A percentile compares a stretch with the other conserved stretches of the same genome.
Conservation (phyloP, 1,139 yeast species). For the Geotrichum australiense region DNA sequence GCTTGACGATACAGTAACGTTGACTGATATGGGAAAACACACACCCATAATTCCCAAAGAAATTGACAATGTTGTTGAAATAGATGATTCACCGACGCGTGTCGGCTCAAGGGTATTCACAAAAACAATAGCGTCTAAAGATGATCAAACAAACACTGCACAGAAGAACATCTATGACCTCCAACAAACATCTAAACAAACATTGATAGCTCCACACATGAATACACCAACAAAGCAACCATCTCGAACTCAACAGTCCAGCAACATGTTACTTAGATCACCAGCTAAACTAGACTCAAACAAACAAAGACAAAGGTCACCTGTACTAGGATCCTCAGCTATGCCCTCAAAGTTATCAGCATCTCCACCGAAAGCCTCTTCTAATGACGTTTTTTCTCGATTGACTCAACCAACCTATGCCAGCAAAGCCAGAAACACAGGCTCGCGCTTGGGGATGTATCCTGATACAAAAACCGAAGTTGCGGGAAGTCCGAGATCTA, state of each 20-base stretch:
- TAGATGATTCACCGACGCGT: constrained; percentile 5
- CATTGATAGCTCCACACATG: neutral
- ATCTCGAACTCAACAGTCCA: neutral
- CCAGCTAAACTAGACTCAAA: neutral
- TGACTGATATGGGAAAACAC: too few species aligned
- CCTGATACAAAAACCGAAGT: neutral
- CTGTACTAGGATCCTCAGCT: too few species aligned
- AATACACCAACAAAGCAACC: neutral
- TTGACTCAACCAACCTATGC: constrained; percentile 11
- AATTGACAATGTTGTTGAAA: constrained; percentile 2
- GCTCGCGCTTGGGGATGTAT: constrained; percentile 4
- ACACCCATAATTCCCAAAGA: constrained; percentile 2
- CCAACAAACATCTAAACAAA: neutral
- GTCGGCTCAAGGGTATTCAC: too few species aligned
- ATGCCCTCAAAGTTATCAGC: too few species aligned
- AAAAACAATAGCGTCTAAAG: too few species aligned
- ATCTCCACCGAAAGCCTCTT: too few species aligned
- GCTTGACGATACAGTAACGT: too few species aligned
- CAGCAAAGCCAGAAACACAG: constrained; percentile 9
- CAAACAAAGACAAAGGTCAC: neutral
- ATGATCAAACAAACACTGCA: neutral
- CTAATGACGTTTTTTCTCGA: constrained; percentile 9
- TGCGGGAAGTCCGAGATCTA: neutral
- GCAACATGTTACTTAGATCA: neutral
- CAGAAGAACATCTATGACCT: neutral